Base-by-base conservation (phyloP, 2,329 filamentous ascomycete genomes). In the Ophiostoma novo-ulmi region DNA sequence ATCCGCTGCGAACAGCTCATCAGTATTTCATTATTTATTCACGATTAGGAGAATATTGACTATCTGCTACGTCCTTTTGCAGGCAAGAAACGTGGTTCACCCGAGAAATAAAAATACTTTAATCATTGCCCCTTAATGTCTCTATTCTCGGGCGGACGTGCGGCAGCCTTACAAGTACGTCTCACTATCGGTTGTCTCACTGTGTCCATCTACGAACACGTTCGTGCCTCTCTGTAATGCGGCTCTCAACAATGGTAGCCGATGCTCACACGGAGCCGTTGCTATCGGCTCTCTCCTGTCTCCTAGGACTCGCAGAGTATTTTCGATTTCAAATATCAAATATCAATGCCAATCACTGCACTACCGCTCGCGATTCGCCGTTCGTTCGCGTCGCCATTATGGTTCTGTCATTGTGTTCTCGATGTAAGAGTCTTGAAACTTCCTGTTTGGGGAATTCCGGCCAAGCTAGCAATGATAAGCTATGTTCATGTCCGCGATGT, bases 91-190 rank as follows among this genome's bases (percentile, higher is more conserved):
- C 52, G 22, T 44, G 39, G 39, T 17, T 58, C n/a, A 58, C 52
- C 52, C 52, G 52, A 58, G 52, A 58, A 58, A 58, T 11, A n/a
- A 58, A 58, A 58, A 58, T 58, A 10, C 7, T 58, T 58, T 58
- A 58, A 26, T 58, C 52, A 58, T 14, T 3, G 22, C 52, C 52
- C n/a, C 8, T 11, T 58, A 10, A 11, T 58, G 20, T 63, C 14
- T 63, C 8, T 35, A 63, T 35, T 63, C 6, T 65, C 63, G 63
- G 63, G 63, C 63, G 63, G 63, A 65, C 63, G 63, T 65, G 63
- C 63, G 63, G 63, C 58, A 17, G 58, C 58, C 17, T 3, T 35
- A 5, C 22, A 17, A 14, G 6, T 35, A 35, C n/a, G 52, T 58
- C 61, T 36, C 26, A 35, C 26, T 36, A 35, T 35, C 14, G 38